phyloP scores from a whole-genome alignment of 257 asterid genomes.

The Henckelia pumila region DNA sequence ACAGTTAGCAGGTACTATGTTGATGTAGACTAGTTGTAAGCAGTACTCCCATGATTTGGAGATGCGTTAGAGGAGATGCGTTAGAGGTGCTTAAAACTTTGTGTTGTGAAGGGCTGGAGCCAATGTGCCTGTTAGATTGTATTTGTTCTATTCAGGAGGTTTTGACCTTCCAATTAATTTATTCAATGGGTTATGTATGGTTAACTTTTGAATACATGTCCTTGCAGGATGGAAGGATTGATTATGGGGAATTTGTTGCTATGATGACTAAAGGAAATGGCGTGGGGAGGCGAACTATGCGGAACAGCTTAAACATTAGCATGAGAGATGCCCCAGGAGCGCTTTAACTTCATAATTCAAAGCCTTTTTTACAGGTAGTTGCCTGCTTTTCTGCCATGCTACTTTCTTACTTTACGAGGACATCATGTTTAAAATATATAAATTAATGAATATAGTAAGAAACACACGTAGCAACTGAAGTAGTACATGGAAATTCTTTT shows the following conservation, averaged over 20 bases:
- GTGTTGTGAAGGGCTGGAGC: background rate
- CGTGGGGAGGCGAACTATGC: slow-evolving; percentile 62
- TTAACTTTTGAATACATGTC: slow-evolving; percentile 21
- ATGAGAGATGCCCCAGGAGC: slow-evolving; percentile 56
- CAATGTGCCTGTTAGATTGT: background rate
- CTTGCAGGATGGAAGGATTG: slow-evolving; percentile 56
- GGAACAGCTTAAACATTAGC: slow-evolving; percentile 60
- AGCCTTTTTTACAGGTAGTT: slow-evolving; percentile 24
- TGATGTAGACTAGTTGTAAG: background rate
- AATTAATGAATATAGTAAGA: background rate
- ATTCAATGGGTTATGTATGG: slow-evolving; percentile 9
- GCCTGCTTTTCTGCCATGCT: slow-evolving; percentile 4
- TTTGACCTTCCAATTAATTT: slow-evolving; percentile 13
- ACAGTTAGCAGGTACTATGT: background rate
- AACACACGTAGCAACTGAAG: background rate
- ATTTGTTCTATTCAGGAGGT: slow-evolving; percentile 2
- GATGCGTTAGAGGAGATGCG: background rate
- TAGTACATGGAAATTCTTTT: no score
- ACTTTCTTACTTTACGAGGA: background rate
- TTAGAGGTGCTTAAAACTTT: background rate
- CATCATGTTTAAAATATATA: background rate
- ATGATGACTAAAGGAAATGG: slow-evolving; percentile 69
- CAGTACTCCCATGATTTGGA: background rate
- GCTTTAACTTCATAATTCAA: slow-evolving; percentile 23
- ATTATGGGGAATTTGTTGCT: slow-evolving; percentile 61